Evolutionary conservation across 345 rosid genomes (phyloP).

Genomic region (Adansonia digitata): DNA sequence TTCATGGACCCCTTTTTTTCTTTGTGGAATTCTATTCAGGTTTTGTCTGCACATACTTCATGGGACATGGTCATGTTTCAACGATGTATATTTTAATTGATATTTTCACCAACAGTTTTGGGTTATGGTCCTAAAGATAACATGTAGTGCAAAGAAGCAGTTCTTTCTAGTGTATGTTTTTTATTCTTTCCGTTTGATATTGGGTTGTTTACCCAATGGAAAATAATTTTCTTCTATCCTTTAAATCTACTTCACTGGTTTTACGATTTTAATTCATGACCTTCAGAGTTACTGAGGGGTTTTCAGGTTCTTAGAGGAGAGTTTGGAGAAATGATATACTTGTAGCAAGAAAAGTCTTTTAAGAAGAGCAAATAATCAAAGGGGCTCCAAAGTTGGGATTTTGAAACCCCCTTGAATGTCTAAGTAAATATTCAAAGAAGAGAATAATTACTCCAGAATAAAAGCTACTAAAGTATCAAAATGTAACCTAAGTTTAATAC

Average conservation of each 20-base stretch:
- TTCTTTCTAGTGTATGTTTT: background rate
- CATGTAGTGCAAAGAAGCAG: background rate
- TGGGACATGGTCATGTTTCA: background rate
- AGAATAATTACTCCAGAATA: too few relatives aligned
- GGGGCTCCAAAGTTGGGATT: too few relatives aligned
- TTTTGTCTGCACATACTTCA: background rate
- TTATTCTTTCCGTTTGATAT: background rate
- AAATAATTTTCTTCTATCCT: background rate
- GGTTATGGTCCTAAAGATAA: background rate
- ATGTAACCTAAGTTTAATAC: too few relatives aligned
- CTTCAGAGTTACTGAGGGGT: background rate
- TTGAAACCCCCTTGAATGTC: too few relatives aligned
- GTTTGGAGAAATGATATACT: background rate
- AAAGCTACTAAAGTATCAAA: too few relatives aligned
- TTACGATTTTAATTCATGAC: too few relatives aligned
- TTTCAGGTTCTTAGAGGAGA: background rate
- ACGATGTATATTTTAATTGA: background rate
- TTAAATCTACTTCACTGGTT: too few relatives aligned
- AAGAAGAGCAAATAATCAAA: too few relatives aligned
- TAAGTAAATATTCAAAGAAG: background rate
- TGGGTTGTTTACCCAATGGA: background rate
- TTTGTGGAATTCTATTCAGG: background rate
- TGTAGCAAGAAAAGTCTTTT: background rate
- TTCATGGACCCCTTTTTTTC: background rate
- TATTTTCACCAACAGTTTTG: background rate